These are phyloP conservation scores for Galeopsis tetrahit DNA, from an alignment of 257 asterid genomes.

Conservation along the genomic window DNA sequence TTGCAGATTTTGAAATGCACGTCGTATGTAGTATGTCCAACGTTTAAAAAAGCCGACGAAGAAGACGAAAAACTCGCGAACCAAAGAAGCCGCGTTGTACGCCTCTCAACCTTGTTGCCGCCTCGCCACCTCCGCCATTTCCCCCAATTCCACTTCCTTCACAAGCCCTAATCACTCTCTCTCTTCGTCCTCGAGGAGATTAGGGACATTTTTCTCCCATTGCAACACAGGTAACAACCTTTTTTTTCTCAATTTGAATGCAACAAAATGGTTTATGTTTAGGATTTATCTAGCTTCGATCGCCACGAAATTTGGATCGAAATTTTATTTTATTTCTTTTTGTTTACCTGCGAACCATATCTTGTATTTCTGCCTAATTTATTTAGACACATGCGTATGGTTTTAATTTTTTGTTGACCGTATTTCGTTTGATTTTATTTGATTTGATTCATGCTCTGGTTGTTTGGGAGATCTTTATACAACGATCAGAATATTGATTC, in stretches of 20 bases:
- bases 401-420: neutral
- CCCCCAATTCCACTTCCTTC: constrained; percentile 32
- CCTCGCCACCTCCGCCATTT: constrained; percentile 36
- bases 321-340: neutral
- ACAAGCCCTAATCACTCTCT: constrained; percentile 36
- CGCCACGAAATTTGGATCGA: neutral
- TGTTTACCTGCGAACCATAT: neutral
- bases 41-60: constrained; percentile 32
- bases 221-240: constrained; percentile 7
- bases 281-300: neutral
- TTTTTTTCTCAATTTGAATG: neutral
- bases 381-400: neutral
- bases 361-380: neutral
- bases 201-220: constrained; percentile 25
- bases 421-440: constrained; percentile 3
- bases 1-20: constrained; percentile 16
- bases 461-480: neutral
- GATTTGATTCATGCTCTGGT: neutral
- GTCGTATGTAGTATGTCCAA: constrained; percentile 17
- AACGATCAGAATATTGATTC: constrained; percentile 8
- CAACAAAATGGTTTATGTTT: neutral
- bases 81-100: constrained; percentile 34
- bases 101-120: constrained; percentile 37
- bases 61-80: constrained; percentile 42
- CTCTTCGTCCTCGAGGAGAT: constrained; percentile 34